A percentile compares a stretch with the other conserved stretches of the same genome.
phyloP scores from a whole-genome alignment of 306 rosid genomes.

The Boehmeria nivea region DNA sequence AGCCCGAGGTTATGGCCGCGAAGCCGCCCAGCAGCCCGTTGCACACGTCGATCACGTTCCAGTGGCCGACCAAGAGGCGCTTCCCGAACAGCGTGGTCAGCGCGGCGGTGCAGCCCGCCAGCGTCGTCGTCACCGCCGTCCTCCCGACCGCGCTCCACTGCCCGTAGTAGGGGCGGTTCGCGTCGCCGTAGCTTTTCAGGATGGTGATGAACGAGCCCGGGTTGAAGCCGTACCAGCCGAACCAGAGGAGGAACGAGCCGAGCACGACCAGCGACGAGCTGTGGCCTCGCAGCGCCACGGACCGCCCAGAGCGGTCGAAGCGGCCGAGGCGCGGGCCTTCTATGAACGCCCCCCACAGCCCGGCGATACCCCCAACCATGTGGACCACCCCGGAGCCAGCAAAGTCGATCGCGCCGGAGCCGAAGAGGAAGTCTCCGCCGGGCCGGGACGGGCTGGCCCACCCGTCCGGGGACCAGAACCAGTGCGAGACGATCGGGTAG shows the following conservation, averaged over 20 bases:
- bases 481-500: constrained; percentile 66
- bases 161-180: constrained; percentile 35
- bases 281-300: constrained; percentile 61
- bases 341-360: constrained; percentile 65
- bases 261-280: constrained; percentile 64
- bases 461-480: constrained; percentile 70
- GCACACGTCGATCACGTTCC: constrained; percentile 78
- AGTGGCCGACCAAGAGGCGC: constrained; percentile 58
- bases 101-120: constrained; percentile 70
- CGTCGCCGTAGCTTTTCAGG: constrained; percentile 29
- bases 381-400: constrained; percentile 74
- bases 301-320: constrained; percentile 50
- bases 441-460: constrained; percentile 57
- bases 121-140: constrained; percentile 76
- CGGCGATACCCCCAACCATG: constrained; percentile 81
- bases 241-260: constrained; percentile 71
- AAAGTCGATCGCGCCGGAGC: constrained; percentile 59
- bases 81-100: constrained; percentile 61
- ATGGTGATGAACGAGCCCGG: constrained; percentile 70
- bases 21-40: constrained; percentile 74
- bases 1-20: constrained; percentile 69
- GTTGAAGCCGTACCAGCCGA: constrained; percentile 86
- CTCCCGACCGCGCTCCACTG: constrained; percentile 84
- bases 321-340: constrained; percentile 87
- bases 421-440: constrained; percentile 24